Evolutionary conservation across 176 grass and related monocot genomes (phyloP).

Genomic region (Olyra latifolia): DNA sequence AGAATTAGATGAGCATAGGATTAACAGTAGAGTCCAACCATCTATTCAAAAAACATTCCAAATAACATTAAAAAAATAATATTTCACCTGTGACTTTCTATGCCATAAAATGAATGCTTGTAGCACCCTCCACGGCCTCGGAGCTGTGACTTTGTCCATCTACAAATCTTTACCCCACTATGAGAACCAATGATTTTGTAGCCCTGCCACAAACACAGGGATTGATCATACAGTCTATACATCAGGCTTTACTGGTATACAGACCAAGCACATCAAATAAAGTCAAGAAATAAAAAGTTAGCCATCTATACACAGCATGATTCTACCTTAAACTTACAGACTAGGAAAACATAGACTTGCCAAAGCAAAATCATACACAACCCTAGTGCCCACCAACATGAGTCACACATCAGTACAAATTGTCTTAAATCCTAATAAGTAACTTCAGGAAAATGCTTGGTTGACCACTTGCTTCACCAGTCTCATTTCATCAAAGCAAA

Average conservation of each 20-base stretch:
- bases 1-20: background rate
- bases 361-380: background rate
- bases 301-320: background rate
- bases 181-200: constrained; percentile 99
- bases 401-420: background rate
- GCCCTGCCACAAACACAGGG: constrained; percentile 55
- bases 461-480: background rate
- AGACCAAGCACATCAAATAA: background rate
- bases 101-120: constrained; percentile 98
- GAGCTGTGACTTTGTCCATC: constrained; percentile 96
- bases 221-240: background rate
- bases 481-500: background rate
- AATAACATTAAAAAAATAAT: background rate
- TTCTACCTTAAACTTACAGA: constrained; percentile 19
- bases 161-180: constrained; percentile 97
- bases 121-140: constrained; percentile 97
- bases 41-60: background rate
- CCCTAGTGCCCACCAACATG: background rate
- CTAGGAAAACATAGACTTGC: background rate
- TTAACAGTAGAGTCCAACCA: background rate
- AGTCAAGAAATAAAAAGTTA: background rate
- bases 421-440: background rate
- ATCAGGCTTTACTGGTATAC: background rate
- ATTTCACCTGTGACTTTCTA: constrained; percentile 91
- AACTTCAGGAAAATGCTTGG: constrained; percentile 10